These are phyloP conservation scores for Coemansia sp. DNA, from an alignment of 192 early-diverging fungal genomes.

Conservation along the genomic window DNA sequence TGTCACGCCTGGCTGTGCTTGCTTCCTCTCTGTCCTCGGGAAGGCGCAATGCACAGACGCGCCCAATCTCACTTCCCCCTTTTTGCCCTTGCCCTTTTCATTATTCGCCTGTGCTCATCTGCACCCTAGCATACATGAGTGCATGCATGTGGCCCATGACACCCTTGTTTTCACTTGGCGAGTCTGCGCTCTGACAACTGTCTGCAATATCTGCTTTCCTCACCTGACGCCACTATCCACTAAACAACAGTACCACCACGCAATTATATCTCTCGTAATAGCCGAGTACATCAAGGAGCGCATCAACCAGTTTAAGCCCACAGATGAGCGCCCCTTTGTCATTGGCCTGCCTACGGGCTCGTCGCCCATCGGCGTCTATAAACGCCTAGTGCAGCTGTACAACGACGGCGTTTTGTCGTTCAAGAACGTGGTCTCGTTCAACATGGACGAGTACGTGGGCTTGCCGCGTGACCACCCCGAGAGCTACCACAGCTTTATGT, in stretches of 20 bases:
- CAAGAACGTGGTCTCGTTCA: slow-evolving; percentile 85
- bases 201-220: slow-evolving; percentile 2
- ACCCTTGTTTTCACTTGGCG: neutral
- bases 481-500: slow-evolving; percentile 93
- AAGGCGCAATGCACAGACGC: neutral
- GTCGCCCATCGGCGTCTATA: slow-evolving; percentile 83
- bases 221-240: slow-evolving; percentile 1
- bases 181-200: neutral
- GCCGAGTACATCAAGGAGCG: slow-evolving; percentile 82
- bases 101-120: neutral
- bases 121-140: neutral
- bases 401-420: slow-evolving; percentile 72
- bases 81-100: neutral
- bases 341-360: slow-evolving; percentile 87
- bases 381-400: slow-evolving; percentile 73
- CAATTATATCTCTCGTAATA: slow-evolving; percentile 30
- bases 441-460: slow-evolving; percentile 91
- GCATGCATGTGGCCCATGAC: slow-evolving; percentile 5
- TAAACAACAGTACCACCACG: neutral
- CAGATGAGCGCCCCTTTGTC: slow-evolving; percentile 77
- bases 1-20: neutral
- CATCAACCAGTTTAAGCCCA: slow-evolving; percentile 77
- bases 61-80: neutral
- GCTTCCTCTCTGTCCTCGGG: neutral
- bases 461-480: slow-evolving; percentile 85